Evolutionary conservation across 1,139 yeast species (phyloP).

Genomic region (Kodamaea ohmeri): DNA sequence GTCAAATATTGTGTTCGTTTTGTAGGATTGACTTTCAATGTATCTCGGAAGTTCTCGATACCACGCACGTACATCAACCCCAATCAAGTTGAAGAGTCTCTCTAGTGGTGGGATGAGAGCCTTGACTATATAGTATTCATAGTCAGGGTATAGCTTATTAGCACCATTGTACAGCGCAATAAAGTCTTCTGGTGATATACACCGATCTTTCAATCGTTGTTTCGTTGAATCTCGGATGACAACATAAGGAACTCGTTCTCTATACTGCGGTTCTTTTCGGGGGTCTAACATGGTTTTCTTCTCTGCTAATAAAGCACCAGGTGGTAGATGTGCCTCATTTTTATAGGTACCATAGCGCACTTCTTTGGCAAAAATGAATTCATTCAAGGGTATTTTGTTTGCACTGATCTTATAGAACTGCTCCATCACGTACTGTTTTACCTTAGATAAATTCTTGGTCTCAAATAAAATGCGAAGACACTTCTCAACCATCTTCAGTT

Average conservation of each 20-base stretch:
- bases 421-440: conserved; percentile 59
- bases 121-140: conserved; percentile 79
- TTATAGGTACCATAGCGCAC: conserved; percentile 83
- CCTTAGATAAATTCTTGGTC: conserved; percentile 64
- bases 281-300: conserved; percentile 61
- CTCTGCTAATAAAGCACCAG: conserved; percentile 83
- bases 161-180: conserved; percentile 36
- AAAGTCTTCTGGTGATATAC: conserved; percentile 75
- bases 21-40: conserved; percentile 11
- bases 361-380: conserved; percentile 89
- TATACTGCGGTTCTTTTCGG: conserved; percentile 79
- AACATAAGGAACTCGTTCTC: conserved; percentile 84
- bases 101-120: conserved; percentile 88
- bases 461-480: conserved; percentile 68
- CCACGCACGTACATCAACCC: conserved; percentile 80
- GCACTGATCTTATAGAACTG: conserved; percentile 65
- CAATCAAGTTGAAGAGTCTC: conserved; percentile 75
- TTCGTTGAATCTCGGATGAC: conserved; percentile 69
- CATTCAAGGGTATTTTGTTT: conserved; percentile 66
- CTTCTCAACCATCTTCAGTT: conserved; percentile 75
- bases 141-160: conserved; percentile 55
- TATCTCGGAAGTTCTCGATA: conserved; percentile 64
- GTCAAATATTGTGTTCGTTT: conserved; percentile 13
- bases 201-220: conserved; percentile 69
- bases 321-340: conserved; percentile 69